These are phyloP conservation scores for Phaeophleospora eucalypticola DNA, from an alignment of 2,329 filamentous ascomycete genomes.

Conservation along the genomic window DNA sequence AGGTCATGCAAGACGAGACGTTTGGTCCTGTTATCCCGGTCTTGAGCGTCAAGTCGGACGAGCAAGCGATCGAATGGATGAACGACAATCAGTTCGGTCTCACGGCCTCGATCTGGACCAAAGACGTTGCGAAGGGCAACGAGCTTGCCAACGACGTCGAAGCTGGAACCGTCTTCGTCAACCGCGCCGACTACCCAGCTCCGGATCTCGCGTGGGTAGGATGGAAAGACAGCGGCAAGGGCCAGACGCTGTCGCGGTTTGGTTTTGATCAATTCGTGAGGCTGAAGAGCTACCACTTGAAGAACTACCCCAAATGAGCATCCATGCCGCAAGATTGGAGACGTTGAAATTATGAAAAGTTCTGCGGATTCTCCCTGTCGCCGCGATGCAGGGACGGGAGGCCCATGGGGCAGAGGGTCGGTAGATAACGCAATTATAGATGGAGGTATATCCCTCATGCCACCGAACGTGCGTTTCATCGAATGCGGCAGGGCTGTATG, in stretches of 20 bases:
- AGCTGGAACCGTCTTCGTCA: slow-evolving; percentile 93
- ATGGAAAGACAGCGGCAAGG: slow-evolving; percentile 95
- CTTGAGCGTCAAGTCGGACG: slow-evolving; percentile 77
- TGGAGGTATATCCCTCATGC: not conserved
- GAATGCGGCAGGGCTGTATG: no score
- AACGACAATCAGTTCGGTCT: slow-evolving; percentile 93
- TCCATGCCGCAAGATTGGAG: no score
- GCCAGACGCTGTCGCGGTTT: slow-evolving; percentile 81
- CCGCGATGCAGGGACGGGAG: no score
- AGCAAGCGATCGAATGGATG: slow-evolving; percentile 79
- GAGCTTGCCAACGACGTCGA: slow-evolving; percentile 76
- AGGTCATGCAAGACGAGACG: slow-evolving; percentile 88
- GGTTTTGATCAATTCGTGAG: slow-evolving; percentile 96
- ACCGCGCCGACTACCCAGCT: slow-evolving; percentile 86
- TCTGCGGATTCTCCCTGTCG: no score
- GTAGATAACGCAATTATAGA: not conserved
- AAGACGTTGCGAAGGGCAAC: slow-evolving; percentile 71
- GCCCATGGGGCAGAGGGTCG: no score
- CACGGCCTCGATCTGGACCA: slow-evolving; percentile 97
- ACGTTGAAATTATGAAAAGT: no score
- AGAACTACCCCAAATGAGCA: slow-evolving; percentile 62
- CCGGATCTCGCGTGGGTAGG: slow-evolving; percentile 66
- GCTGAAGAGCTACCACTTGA: slow-evolving; percentile 92
- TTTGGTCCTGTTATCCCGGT: slow-evolving; percentile 91
- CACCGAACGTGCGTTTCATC: not conserved